Evolutionary conservation across 352 stramenopile species (phyloP), one percentile per base, ranked within the genome.

Genomic region (Phytophthora vignae): DNA sequence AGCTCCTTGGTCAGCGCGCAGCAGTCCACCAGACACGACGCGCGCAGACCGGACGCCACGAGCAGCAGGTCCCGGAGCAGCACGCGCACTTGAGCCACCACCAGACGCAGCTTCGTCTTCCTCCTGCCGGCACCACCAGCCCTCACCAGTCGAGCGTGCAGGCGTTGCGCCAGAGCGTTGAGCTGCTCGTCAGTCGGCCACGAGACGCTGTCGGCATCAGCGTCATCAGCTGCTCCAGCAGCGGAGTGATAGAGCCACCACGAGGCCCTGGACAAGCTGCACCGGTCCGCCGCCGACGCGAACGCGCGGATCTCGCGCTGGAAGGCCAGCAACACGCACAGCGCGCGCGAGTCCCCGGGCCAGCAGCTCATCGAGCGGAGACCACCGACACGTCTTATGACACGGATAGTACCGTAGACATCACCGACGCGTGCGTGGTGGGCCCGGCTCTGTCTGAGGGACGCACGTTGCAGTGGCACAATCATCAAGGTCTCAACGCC

Each of bases 11-110:
- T 66, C 19, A 87, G 27, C 11, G 67, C 61, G 33, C 79, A 87
- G 38, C 78, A 82, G 54, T 87, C 79, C 40, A 87, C 68, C 1
- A 87, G 71, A 63, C 79, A 83, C 46, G 79, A 79, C 49, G 69
- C 27, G n/a, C 79, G 75, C 54, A 84, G 49, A 31, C 79, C 77
- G 11, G 49, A 73, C n/a, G 60, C 55, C 22, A 87, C 79, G 22
- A 84, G 68, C 33, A 82, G 52, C 54, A 87, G 49, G 31, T 87
- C 69, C 27, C 67, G 71, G 46, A 87, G 48, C 40, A 87, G 53
- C 44, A 82, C 33, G 0, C 66, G 44, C 48, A 85, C 46, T 62
- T 87, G 75, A 29, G 54, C 21, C 33, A 60, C 44, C 19, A 8
- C 71, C 12, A 85, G 36, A 2, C 52, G 60, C 27, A 40, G 2